A percentile compares a stretch with the other conserved stretches of the same genome.
Conservation (phyloP, 768 basidiomycete genomes). For the Tricholoma matsutake region DNA sequence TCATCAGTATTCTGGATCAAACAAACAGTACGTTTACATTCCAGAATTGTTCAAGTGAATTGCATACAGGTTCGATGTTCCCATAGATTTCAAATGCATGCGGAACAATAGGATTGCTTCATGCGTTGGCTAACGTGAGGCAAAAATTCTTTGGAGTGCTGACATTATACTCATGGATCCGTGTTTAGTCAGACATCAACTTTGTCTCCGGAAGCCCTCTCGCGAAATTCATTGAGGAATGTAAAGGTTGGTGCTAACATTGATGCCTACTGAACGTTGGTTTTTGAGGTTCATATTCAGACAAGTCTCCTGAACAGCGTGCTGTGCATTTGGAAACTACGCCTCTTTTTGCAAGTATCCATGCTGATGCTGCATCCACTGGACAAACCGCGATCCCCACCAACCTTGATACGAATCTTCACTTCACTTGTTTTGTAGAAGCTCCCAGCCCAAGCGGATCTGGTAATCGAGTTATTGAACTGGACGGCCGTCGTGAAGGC, state of each 20-base stretch:
- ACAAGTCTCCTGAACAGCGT: slow-evolving; percentile 67
- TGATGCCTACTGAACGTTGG: too few relatives aligned
- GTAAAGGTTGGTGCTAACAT: slow-evolving; percentile 20
- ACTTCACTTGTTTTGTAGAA: slow-evolving; percentile 85
- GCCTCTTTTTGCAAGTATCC: slow-evolving; percentile 73
- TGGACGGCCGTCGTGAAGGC: slow-evolving; percentile 70
- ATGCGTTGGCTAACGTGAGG: slow-evolving; percentile 76
- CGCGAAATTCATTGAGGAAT: slow-evolving; percentile 61
- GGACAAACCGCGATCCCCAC: slow-evolving; percentile 69
- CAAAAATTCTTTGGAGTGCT: slow-evolving; percentile 15
- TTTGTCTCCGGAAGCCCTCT: slow-evolving; percentile 58
- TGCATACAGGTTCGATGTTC: neutral
- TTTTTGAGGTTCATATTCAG: slow-evolving; percentile 31
- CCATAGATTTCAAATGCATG: slow-evolving; percentile 77
- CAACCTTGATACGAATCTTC: slow-evolving; percentile 69
- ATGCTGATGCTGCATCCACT: slow-evolving; percentile 60
- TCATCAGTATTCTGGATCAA: slow-evolving; percentile 78
- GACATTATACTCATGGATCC: slow-evolving; percentile 9
- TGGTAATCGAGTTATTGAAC: slow-evolving; percentile 53
- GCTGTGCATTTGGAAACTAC: slow-evolving; percentile 75
- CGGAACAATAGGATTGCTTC: slow-evolving; percentile 84
- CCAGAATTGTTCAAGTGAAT: neutral
- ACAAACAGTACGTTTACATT: slow-evolving; percentile 61
- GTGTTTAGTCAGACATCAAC: slow-evolving; percentile 23
- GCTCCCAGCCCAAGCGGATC: slow-evolving; percentile 38